These are phyloP conservation scores for Suillus americanus DNA, from an alignment of 768 basidiomycete species.

Conservation along the genomic window DNA sequence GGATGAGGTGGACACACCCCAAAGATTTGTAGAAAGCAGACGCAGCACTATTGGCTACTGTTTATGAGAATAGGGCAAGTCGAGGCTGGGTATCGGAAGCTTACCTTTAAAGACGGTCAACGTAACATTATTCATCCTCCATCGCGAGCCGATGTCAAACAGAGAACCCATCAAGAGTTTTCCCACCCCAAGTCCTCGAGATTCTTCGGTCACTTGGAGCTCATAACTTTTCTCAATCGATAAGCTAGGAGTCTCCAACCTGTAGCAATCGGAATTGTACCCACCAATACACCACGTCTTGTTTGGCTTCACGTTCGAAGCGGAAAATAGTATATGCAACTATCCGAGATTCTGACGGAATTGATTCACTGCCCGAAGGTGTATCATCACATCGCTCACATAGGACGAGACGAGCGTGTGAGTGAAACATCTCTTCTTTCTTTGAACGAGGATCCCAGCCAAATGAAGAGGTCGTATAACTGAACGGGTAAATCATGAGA, in stretches of 20 bases:
- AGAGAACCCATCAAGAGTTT: conserved; percentile 50
- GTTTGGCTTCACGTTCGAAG: conserved; percentile 66
- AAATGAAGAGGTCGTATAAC: conserved; percentile 57
- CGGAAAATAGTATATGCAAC: conserved; percentile 60
- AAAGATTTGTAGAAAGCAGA: conserved; percentile 50
- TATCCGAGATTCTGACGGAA: conserved; percentile 22
- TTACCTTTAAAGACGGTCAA: conserved; percentile 78
- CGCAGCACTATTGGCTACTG: conserved; percentile 45
- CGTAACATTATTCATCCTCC: conserved; percentile 67
- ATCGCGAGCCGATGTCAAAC: conserved; percentile 46
- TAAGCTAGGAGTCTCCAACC: not conserved
- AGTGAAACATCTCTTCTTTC: conserved; percentile 58
- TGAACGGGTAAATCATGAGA: conserved; percentile 24
- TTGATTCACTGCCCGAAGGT: conserved; percentile 12
- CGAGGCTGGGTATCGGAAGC: conserved; percentile 7
- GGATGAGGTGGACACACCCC: conserved; percentile 43
- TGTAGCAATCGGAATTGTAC: conserved; percentile 7
- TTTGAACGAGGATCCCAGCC: conserved; percentile 66
- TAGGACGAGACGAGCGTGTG: conserved; percentile 60
- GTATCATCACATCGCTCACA: conserved; percentile 21
- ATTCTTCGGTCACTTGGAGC: conserved; percentile 53
- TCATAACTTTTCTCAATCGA: conserved; percentile 59
- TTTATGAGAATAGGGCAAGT: conserved; percentile 2
- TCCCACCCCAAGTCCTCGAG: conserved; percentile 59
- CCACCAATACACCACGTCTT: conserved; percentile 72